Evolutionary conservation across 768 basidiomycete genomes (phyloP), one percentile per base, ranked within the genome.

Genomic region (Suillus clintonianus): DNA sequence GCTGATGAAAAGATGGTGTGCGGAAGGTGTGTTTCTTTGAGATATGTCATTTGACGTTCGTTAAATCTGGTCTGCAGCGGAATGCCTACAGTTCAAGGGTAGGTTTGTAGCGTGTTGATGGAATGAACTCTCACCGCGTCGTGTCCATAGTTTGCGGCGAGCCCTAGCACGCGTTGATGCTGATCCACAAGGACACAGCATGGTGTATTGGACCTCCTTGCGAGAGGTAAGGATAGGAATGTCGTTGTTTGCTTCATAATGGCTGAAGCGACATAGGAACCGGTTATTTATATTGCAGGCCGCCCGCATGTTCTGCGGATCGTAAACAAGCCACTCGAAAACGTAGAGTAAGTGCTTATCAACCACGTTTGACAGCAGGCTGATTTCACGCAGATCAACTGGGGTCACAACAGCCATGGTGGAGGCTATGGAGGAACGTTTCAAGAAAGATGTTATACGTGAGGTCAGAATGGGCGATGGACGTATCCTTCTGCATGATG

Each of bases 51-150:
- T 70, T 54, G 60, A 41, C 37, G 42, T 63, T 71, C 70, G 0
- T 79, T 64, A 76, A 72, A 68, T 45, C 62, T 22, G 30, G n/a
- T 39, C 43, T 60, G 27, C 9, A 95, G 90, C 68, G 96, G 96
- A 17, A 99, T 99, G 96, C 97, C 97, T 4, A 96, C 94, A 1
- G 88, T 91, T 2, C 87, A 94, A 70, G 97, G 97, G 89, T 91
- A 68, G 67, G 72, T 70, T 36, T 17, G 67, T 61, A 6, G 34
- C 30, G 34, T 58, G 60, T 41, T 37, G 14, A 30, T 43, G 50
- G 9, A 14, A 56, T 11, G 14, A 50, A 62, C 27, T 47, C 5
- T 60, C 27, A 48, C 57, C 62, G 19, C 3, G 51, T 61, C 60
- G 11, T 62, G 60, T 54, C 17, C 14, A 32, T 36, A 95, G 95